Base-by-base conservation (phyloP, 176 grass and related monocot genomes). In the Secale cereale region DNA sequence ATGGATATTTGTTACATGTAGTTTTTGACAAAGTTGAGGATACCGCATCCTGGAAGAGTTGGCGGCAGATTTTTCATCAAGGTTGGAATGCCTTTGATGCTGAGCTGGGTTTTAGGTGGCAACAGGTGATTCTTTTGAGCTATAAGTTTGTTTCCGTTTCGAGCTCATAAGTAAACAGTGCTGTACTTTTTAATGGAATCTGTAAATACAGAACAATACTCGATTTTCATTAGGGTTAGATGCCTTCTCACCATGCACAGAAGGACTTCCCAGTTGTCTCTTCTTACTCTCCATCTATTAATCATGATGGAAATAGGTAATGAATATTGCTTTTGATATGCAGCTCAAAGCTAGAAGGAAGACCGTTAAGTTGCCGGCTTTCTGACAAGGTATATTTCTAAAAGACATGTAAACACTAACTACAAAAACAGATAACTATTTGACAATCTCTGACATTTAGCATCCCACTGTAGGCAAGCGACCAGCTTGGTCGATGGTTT, bases 41-140 rank as follows among this genome's bases (percentile, higher is more conserved):
- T 99, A 82, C 93, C 97, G n/a, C 97, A 99, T 85, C 97, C 93
- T 59, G 97, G 97, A 82, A 88, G 91, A 48, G 91, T 99, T 59
- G 97, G 93, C 33, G 97, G 97, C 27, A 94, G 97, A 90, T 96
- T 96, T 81, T 88, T 99, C 61, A 96, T 99, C 66, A 91, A 86
- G 65, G 81, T 88, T 66, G 91, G 74, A 84, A 99, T 99, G 97
- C 97, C 97, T 30, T 70, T 87, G 50, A 99, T 99, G 97, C 73
- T 99, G 41, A 92, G 88, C 74, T 99, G 93, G 97, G 88, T 99
- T 54, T 85, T 99, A 67, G 97, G 93, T 78, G 93, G 97, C 32
- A 99, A 99, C 84, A 98, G 93, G 96, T 98, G 75, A 76, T 92
- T 85, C 20, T 84, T 85, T 67, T 90, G 73, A 78, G 7, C 86